Conservation (phyloP, 2,329 filamentous ascomycete species). For the Phaeosphaeria sp. region DNA sequence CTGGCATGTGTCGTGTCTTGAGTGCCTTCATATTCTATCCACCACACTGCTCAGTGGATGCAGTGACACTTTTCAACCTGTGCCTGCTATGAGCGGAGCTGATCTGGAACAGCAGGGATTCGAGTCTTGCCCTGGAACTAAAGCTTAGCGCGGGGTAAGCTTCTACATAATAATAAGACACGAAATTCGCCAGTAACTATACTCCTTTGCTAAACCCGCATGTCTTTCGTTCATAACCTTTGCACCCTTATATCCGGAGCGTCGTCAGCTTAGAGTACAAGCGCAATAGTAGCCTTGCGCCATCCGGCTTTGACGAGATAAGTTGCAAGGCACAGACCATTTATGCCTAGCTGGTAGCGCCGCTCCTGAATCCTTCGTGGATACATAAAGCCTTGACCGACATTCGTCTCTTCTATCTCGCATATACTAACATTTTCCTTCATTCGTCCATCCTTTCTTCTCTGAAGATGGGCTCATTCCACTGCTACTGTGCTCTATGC, state of each 20-base stretch:
- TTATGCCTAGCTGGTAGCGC: not conserved
- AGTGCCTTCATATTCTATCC: not conserved
- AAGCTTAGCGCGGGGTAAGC: not conserved
- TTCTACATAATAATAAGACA: not conserved
- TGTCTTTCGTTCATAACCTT: not conserved
- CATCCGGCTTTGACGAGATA: not conserved
- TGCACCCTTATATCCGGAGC: not conserved
- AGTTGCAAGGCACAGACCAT: slow-evolving; percentile 3
- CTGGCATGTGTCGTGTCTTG: not conserved
- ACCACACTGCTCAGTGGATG: not conserved
- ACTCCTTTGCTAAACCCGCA: not conserved
- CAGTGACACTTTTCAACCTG: not conserved
- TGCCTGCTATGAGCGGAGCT: not conserved
- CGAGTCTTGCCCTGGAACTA: not conserved
- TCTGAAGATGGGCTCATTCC: slow-evolving; percentile 19
- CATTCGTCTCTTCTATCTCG: not conserved
- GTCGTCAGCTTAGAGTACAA: not conserved
- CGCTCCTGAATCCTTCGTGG: not conserved
- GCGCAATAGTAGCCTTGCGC: not conserved
- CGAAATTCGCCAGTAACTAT: not conserved
- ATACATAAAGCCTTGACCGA: not conserved
- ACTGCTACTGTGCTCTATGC: slow-evolving; percentile 30
- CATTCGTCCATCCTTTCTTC: not conserved
- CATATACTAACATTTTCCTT: not conserved
- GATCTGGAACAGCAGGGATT: not conserved